phyloP scores from a whole-genome alignment of 1,284 basidiomycete species.

The Sanghuangporus baumii region DNA sequence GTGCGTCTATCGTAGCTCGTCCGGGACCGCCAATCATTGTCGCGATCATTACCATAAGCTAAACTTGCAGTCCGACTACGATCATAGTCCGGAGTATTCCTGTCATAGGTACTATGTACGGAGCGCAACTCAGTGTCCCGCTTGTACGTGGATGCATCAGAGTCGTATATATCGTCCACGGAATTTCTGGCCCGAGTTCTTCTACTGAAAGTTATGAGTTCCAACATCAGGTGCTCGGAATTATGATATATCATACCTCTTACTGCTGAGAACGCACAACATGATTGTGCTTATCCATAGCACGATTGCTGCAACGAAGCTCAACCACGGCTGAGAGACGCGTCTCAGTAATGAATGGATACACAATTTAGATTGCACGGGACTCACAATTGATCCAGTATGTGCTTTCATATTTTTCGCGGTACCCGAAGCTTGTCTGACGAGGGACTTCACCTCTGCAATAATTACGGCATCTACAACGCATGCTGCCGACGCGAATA shows the following conservation, averaged over 20 bases:
- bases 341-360: not conserved
- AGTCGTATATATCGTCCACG: not conserved
- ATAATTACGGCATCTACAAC: conserved; percentile 9
- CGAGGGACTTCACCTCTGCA: not conserved
- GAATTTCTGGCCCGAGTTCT: not conserved
- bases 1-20: not conserved
- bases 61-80: not conserved
- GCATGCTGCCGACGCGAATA: not conserved
- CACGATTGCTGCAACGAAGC: not conserved
- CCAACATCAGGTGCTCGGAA: not conserved
- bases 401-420: conserved; percentile 1
- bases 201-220: not conserved
- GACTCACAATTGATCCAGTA: conserved; percentile 5
- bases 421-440: not conserved
- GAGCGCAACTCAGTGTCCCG: not conserved
- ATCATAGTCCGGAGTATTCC: not conserved
- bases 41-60: not conserved
- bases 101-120: not conserved
- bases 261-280: not conserved
- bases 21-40: not conserved
- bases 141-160: not conserved
- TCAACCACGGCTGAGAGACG: conserved; percentile 3
- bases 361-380: not conserved
- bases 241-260: not conserved
- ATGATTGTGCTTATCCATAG: conserved; percentile 2